These are phyloP conservation scores for Brassica rapa DNA, from an alignment of 345 rosid species.

Conservation along the genomic window DNA sequence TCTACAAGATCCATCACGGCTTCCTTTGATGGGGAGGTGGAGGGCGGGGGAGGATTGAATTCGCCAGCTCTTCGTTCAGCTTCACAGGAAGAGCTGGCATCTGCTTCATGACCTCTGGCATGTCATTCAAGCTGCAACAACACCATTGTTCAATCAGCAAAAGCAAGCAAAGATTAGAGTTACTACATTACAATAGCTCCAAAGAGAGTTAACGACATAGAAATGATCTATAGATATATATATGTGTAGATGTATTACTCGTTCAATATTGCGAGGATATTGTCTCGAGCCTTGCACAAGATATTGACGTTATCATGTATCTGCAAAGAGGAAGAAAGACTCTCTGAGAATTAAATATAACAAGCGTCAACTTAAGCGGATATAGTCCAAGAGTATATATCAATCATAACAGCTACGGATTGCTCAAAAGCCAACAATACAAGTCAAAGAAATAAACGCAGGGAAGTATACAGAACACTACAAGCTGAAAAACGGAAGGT, in stretches of 20 bases:
- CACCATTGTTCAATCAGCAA: conserved; percentile 4
- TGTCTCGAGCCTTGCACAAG: conserved; percentile 66
- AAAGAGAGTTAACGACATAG: background rate
- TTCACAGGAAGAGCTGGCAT: conserved; percentile 87
- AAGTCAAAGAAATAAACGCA: background rate
- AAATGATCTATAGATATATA: conserved; percentile 3
- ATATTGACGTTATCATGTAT: conserved; percentile 63
- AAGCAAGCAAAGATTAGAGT: background rate
- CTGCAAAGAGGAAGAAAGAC: conserved; percentile 45
- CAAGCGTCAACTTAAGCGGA: no score
- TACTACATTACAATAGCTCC: background rate
- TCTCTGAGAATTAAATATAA: background rate
- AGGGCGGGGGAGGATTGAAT: conserved; percentile 56
- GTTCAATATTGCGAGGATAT: conserved; percentile 64
- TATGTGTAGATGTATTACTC: conserved; percentile 49
- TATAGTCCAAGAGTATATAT: no score
- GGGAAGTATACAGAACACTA: background rate
- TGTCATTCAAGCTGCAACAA: conserved; percentile 65
- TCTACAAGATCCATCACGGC: conserved; percentile 42
- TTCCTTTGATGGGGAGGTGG: conserved; percentile 48
- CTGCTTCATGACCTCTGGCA: conserved; percentile 85
- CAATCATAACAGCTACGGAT: background rate
- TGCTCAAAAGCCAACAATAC: conserved; percentile 12
- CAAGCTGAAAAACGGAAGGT: background rate
- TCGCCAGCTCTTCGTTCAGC: conserved; percentile 74